Conservation (phyloP, 2,329 filamentous ascomycete genomes). For the Zarea fungicola region DNA sequence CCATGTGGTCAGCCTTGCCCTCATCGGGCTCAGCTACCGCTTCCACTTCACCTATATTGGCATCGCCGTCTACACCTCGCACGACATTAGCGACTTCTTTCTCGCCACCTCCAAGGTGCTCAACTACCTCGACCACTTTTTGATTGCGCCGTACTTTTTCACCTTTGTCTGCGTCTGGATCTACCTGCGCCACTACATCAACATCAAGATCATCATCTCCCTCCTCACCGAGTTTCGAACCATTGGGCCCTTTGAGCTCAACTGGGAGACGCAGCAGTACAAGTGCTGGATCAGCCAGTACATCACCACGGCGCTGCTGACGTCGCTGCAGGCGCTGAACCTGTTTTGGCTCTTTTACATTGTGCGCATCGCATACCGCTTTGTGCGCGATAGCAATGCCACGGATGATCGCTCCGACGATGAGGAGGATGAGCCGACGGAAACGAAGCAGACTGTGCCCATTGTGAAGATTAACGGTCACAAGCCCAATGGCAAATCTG, state of each 20-base stretch:
- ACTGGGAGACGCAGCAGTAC: conserved; percentile 73
- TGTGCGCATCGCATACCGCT: conserved; percentile 66
- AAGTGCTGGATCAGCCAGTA: conserved; percentile 66
- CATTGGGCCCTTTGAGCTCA: conserved; percentile 67
- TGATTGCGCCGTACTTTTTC: conserved; percentile 81
- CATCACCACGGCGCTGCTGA: conserved; percentile 62
- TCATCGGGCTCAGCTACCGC: conserved; percentile 83
- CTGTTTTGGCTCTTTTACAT: conserved; percentile 80
- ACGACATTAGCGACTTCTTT: conserved; percentile 95
- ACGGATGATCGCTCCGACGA: conserved; percentile 68
- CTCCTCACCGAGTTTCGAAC: conserved; percentile 71
- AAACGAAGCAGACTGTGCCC: conserved; percentile 19
- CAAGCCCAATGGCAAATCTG: conserved; percentile 15
- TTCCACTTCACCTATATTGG: conserved; percentile 98
- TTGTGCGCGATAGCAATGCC: conserved; percentile 54
- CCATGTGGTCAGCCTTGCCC: conserved; percentile 79
- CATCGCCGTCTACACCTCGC: conserved; percentile 86
- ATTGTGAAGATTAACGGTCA: conserved; percentile 13
- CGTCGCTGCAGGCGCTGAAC: conserved; percentile 67
- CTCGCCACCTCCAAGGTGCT: conserved; percentile 86
- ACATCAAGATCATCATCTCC: conserved; percentile 70
- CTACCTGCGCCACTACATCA: conserved; percentile 83
- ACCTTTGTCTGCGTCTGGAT: conserved; percentile 80
- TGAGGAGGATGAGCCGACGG: conserved; percentile 55
- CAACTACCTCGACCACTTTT: conserved; percentile 77